These are phyloP conservation scores for Hericium alpestre DNA, from an alignment of 768 basidiomycete genomes.

Conservation along the genomic window DNA sequence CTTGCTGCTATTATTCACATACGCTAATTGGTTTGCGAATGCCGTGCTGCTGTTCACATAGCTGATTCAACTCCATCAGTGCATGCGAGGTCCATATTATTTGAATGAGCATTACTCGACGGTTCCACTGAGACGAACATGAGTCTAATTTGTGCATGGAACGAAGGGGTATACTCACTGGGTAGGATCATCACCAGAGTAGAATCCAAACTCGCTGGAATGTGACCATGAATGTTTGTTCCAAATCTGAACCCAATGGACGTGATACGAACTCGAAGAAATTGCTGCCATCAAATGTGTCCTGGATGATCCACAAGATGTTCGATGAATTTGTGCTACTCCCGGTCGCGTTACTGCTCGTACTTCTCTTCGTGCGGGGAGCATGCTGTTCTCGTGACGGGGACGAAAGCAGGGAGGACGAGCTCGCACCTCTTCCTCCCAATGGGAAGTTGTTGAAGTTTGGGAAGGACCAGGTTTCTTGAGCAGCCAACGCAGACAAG, in stretches of 20 bases:
- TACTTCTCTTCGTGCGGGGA: too few species aligned
- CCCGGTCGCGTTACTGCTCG: too few species aligned
- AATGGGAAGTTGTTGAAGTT: too few species aligned
- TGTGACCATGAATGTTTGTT: too few species aligned
- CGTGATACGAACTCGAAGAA: constrained; percentile 10
- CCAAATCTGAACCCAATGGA: too few species aligned
- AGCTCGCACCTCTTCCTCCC: too few species aligned
- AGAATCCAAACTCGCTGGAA: constrained; percentile 5
- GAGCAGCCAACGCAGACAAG: too few species aligned
- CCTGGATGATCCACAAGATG: constrained; percentile 11
- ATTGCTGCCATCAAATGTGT: constrained; percentile 10
- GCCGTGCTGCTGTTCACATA: constrained; percentile 51
- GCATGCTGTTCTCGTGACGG: too few species aligned
- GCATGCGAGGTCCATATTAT: background rate
- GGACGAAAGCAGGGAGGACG: too few species aligned
- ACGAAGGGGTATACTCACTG: constrained; percentile 14
- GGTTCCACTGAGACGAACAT: constrained; percentile 39
- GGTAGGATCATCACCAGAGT: constrained; percentile 6
- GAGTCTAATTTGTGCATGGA: background rate
- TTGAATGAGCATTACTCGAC: constrained; percentile 41
- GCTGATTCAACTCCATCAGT: constrained; percentile 25
- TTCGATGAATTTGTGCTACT: background rate
- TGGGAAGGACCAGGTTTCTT: too few species aligned
- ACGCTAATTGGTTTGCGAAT: constrained; percentile 43
- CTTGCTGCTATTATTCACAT: constrained; percentile 42